Conservation (phyloP, 345 rosid species). For the Microcos paniculata region DNA sequence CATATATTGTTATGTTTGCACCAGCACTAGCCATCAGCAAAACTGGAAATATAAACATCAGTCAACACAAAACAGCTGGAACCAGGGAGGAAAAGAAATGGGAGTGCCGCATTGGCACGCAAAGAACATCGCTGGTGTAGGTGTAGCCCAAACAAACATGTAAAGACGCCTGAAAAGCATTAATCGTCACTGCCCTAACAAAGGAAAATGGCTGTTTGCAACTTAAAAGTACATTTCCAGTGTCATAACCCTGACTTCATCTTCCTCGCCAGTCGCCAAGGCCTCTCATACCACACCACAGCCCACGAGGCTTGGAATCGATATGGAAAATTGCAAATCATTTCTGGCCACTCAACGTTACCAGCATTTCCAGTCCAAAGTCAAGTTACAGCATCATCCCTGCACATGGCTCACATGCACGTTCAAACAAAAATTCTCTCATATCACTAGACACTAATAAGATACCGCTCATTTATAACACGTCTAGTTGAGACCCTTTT, state of each 20-base stretch:
- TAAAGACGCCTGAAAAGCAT: neutral
- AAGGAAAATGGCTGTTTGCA: conserved; percentile 26
- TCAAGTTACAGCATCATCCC: conserved; percentile 22
- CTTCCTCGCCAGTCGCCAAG: neutral
- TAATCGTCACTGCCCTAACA: conserved; percentile 16
- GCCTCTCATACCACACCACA: conserved; percentile 2
- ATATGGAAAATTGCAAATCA: neutral
- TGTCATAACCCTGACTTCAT: conserved; percentile 10
- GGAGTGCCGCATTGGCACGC: neutral
- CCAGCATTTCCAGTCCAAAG: conserved; percentile 14
- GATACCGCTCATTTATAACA: neutral
- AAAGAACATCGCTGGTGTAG: neutral
- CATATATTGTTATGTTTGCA: neutral
- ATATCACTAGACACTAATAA: neutral
- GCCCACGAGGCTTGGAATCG: neutral
- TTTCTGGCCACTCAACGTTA: conserved; percentile 2
- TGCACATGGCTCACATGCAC: conserved; percentile 36
- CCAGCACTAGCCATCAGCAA: neutral
- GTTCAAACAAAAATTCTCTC: conserved; percentile 11
- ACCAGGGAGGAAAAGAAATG: neutral
- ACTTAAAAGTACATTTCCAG: neutral
- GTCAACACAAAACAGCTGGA: neutral
- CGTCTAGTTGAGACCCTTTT: neutral
- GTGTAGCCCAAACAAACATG: neutral
- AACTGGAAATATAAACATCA: neutral